Conservation (phyloP, 495 filamentous ascomycete species). For the Daldinia concentrica region DNA sequence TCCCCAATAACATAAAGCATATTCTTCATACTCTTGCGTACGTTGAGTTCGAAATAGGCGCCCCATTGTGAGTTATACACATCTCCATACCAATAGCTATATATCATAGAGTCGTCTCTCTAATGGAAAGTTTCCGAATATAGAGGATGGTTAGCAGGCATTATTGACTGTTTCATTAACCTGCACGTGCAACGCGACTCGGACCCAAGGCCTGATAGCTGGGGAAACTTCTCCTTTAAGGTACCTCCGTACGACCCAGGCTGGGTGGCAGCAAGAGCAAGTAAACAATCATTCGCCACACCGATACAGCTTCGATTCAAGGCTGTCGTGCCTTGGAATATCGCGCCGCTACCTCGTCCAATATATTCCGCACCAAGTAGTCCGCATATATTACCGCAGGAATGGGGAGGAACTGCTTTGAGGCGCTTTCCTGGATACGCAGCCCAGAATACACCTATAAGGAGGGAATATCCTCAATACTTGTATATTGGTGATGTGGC, state of each 20-base stretch:
- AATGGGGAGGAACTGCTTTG: not conserved
- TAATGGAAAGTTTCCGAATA: not conserved
- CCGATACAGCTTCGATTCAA: not conserved
- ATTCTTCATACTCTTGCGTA: not conserved
- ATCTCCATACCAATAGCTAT: not conserved
- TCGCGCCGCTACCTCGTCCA: not conserved
- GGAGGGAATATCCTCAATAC: not conserved
- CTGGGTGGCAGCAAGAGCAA: not conserved
- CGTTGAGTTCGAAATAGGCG: not conserved
- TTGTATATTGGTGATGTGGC: constrained; percentile 8
- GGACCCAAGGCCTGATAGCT: not conserved
- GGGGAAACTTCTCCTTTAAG: constrained; percentile 4
- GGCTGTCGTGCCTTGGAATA: not conserved
- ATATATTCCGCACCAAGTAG: not conserved
- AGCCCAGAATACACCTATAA: not conserved
- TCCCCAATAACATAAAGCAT: not conserved
- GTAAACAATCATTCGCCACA: not conserved
- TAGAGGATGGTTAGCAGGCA: constrained; percentile 9
- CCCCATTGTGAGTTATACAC: constrained; percentile 1
- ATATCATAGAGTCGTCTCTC: not conserved
- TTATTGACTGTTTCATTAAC: not conserved
- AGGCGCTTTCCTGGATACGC: not conserved
- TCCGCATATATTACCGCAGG: not conserved
- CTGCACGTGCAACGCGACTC: not conserved
- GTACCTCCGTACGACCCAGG: constrained; percentile 11